Evolutionary conservation across 106 monocot genomes (phyloP).

Genomic region (Dendrobium catenatum): DNA sequence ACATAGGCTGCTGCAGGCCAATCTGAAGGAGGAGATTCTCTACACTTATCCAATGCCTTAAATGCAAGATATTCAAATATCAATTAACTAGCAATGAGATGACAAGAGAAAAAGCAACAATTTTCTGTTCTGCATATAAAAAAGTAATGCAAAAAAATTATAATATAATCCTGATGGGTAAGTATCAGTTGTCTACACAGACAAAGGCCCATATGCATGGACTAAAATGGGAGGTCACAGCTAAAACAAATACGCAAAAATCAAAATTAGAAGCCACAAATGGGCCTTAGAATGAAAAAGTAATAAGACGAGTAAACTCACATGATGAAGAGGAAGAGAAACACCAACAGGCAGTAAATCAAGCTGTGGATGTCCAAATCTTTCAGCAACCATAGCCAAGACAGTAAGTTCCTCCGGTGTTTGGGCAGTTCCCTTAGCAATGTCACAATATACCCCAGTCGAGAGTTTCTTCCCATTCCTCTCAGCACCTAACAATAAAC

Average conservation of each 20-base stretch:
- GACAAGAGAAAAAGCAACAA: background rate
- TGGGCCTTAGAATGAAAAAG: conserved; percentile 1
- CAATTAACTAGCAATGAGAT: background rate
- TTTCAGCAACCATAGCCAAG: conserved; percentile 91
- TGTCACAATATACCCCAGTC: conserved; percentile 64
- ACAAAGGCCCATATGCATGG: background rate
- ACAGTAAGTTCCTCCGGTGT: conserved; percentile 69
- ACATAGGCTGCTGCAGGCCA: conserved; percentile 92
- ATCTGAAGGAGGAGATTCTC: conserved; percentile 84
- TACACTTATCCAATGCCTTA: conserved; percentile 84
- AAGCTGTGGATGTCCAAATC: conserved; percentile 79
- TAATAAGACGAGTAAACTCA: conserved; percentile 25
- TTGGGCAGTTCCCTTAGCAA: conserved; percentile 61
- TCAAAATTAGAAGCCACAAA: background rate
- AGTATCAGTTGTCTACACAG: background rate
- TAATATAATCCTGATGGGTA: background rate
- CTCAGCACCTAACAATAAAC: conserved; percentile 72
- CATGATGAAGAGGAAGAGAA: conserved; percentile 90
- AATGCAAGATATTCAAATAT: conserved; percentile 8
- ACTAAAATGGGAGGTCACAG: background rate
- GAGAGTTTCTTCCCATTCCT: conserved; percentile 51
- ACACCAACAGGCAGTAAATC: conserved; percentile 86
- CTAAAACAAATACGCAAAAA: background rate
- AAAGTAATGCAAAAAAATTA: background rate
- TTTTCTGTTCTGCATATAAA: background rate